A percentile compares a stretch with the other conserved stretches of the same genome.
Conservation (phyloP, 192 early-diverging fungal genomes). For the Lobosporangium transversale region DNA sequence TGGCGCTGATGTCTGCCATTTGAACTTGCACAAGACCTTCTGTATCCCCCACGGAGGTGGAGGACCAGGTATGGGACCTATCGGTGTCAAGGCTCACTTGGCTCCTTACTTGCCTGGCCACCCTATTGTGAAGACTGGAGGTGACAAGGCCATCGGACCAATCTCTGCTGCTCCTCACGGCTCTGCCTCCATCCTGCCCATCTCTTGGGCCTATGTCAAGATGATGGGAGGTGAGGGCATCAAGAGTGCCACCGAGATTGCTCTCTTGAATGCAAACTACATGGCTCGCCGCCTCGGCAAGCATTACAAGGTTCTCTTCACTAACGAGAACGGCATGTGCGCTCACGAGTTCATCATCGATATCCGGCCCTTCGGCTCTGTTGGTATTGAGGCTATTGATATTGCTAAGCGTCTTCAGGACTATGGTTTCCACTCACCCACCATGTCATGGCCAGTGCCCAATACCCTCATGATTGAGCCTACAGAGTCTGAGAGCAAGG, state of each 20-base stretch:
- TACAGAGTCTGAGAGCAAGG: conserved; percentile 94
- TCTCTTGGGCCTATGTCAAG: conserved; percentile 99
- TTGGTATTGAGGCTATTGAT: conserved; percentile 93
- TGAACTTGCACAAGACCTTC: conserved; percentile 99
- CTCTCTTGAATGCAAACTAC: conserved; percentile 98
- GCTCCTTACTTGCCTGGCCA: conserved; percentile 94
- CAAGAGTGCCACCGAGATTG: conserved; percentile 85
- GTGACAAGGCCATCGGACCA: conserved; percentile 86
- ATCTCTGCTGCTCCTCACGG: conserved; percentile 97
- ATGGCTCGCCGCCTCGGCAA: conserved; percentile 90
- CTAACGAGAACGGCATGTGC: conserved; percentile 94
- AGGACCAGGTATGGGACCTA: conserved; percentile 98
- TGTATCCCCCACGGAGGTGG: conserved; percentile 99
- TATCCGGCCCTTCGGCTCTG: conserved; percentile 85
- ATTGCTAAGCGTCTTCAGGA: conserved; percentile 99
- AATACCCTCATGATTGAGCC: conserved; percentile 99
- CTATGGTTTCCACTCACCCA: conserved; percentile 98
- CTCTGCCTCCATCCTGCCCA: conserved; percentile 94
- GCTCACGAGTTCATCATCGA: conserved; percentile 99
- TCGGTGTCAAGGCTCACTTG: conserved; percentile 92
- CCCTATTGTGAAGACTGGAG: conserved; percentile 79
- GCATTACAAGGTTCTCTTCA: conserved; percentile 94
- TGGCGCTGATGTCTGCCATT: conserved; percentile 98
- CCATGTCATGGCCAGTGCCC: conserved; percentile 99
- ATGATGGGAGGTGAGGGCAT: conserved; percentile 97